A percentile compares a stretch with the other conserved stretches of the same genome.
These are phyloP conservation scores for Dicorynia guianensis DNA, from an alignment of 306 rosid genomes.

Conservation along the genomic window DNA sequence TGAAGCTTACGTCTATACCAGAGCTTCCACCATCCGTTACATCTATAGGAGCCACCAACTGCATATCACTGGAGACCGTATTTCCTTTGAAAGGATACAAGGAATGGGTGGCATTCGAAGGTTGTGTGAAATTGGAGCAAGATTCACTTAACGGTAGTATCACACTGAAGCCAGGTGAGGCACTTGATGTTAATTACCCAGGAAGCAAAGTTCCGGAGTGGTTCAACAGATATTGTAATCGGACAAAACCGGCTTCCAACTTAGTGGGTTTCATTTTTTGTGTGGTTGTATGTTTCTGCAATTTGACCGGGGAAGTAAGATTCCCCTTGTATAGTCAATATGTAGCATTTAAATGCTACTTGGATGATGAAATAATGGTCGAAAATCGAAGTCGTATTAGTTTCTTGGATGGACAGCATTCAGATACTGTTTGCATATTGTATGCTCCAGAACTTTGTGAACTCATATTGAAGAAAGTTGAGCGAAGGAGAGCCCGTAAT, in stretches of 20 bases:
- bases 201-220: constrained; percentile 35
- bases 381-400: no score
- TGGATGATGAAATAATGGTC: no score
- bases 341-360: no score
- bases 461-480: no score
- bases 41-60: constrained; percentile 33
- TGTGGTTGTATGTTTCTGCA: no score
- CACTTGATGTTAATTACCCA: constrained; percentile 26
- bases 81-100: constrained; percentile 31
- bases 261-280: no score
- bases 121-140: no score
- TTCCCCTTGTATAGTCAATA: no score
- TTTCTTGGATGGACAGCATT: background rate
- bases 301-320: no score
- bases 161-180: constrained; percentile 10
- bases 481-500: no score
- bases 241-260: background rate
- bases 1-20: constrained; percentile 38
- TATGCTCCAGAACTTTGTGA: no score
- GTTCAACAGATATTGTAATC: constrained; percentile 22
- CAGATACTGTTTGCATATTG: no score
- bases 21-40: constrained; percentile 38
- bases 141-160: background rate
- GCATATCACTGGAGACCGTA: constrained; percentile 42
- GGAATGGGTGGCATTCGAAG: background rate